Evolutionary conservation across 139 green algal genomes (phyloP).

Genomic region (Picochlorum sp.): DNA sequence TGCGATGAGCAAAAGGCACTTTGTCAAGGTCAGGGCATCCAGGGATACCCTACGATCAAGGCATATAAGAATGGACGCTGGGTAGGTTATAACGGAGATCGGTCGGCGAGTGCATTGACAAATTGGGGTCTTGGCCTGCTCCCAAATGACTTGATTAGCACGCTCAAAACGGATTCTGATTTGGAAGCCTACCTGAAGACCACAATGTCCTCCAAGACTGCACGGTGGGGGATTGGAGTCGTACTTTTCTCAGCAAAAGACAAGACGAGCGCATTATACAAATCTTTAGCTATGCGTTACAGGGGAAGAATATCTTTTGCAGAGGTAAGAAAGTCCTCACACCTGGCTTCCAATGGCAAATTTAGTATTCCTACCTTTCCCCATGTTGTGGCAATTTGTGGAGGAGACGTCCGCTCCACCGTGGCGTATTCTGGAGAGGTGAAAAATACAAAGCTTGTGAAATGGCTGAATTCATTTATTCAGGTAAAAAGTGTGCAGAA

Average conservation of each 20-base stretch:
- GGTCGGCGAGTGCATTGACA: conserved; percentile 41
- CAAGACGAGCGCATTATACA: conserved; percentile 33
- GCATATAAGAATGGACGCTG: conserved; percentile 30
- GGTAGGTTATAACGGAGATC: conserved; percentile 57
- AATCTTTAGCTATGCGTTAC: conserved; percentile 40
- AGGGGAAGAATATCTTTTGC: conserved; percentile 46
- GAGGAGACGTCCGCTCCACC: conserved; percentile 31
- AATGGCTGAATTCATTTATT: conserved; percentile 51
- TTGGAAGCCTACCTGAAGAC: conserved; percentile 23
- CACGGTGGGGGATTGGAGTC: conserved; percentile 50
- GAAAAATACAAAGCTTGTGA: conserved; percentile 49
- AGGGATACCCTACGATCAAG: conserved; percentile 77
- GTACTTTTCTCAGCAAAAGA: conserved; percentile 66
- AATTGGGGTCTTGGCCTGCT: conserved; percentile 61
- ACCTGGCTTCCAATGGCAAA: conserved; percentile 7
- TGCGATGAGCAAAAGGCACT: conserved; percentile 61
- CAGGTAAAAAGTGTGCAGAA: conserved; percentile 48
- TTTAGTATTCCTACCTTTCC: conserved; percentile 28
- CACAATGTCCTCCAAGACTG: conserved; percentile 7
- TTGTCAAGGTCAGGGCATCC: conserved; percentile 55
- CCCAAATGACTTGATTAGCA: conserved; percentile 33
- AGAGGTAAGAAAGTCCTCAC: conserved; percentile 21
- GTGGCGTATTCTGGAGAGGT: conserved; percentile 32
- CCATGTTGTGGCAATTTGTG: conserved; percentile 57
- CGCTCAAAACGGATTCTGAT: conserved; percentile 9